phyloP scores from a whole-genome alignment of 2,329 filamentous ascomycete species.

The Thelonectria discophora region DNA sequence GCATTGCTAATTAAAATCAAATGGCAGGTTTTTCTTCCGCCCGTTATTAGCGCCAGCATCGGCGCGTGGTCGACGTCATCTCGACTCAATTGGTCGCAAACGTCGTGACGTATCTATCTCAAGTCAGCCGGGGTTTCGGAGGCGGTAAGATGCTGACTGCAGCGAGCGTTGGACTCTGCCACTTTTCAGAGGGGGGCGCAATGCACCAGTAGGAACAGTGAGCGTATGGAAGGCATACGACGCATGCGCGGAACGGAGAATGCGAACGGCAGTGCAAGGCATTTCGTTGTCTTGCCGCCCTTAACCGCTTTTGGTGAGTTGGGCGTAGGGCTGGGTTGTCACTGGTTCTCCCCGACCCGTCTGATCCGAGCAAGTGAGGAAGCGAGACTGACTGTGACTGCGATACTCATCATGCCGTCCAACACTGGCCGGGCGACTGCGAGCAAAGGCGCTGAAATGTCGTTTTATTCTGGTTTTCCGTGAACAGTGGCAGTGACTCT shows the following conservation, averaged over 20 bases:
- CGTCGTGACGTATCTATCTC: background rate
- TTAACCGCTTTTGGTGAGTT: background rate
- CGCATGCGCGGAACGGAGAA: background rate
- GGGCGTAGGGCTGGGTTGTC: background rate
- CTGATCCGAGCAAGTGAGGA: background rate
- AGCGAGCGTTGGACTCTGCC: background rate
- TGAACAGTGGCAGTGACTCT: background rate
- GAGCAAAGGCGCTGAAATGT: background rate
- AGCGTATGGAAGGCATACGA: too few species aligned
- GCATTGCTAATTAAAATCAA: background rate
- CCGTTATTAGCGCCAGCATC: too few species aligned
- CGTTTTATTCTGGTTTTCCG: background rate
- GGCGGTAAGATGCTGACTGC: background rate
- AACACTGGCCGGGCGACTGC: background rate
- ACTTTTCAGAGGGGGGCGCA: background rate
- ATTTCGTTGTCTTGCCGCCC: background rate
- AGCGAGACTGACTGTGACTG: background rate
- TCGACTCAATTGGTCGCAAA: too few species aligned
- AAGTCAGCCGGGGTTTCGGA: background rate
- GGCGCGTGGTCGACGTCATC: too few species aligned
- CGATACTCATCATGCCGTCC: background rate
- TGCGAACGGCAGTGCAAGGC: background rate
- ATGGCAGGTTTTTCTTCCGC: background rate
- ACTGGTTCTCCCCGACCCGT: background rate
- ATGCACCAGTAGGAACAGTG: too few species aligned